Base-by-base conservation (phyloP, 176 grass and related monocot species). In the Urochloa ruziziensis region DNA sequence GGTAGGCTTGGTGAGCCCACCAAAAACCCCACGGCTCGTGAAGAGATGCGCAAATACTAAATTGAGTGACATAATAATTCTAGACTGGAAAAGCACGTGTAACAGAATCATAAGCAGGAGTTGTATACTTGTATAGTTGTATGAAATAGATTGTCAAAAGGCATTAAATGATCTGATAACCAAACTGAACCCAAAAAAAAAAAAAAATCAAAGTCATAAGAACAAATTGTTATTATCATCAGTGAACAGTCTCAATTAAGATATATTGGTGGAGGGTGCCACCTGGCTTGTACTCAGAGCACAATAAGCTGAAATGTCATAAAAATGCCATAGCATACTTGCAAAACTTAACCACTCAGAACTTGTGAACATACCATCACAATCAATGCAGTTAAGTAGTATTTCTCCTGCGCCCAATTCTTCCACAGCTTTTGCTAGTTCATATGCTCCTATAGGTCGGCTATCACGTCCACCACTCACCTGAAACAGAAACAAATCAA, bases 301-400 rank as follows among this genome's bases (percentile, higher is more conserved):
- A 79, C 32, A 62, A 47, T 40, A 67, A 82, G 71, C 57, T 62
- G 37, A 57, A 19, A 80, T 54, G 40, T 14, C 42, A 7, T 40
- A 72, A 36, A 18, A 42, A 86, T 37, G 46, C 17, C 27, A 37
- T 35, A 58, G 54, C 48, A n/a, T 77, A 62, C 61, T 40, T 32
- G 56, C 21, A 82, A 70, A 79, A 58, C 63, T 28, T 79, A 74
- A 74, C 12, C 8, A 19, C 59, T 84, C 61, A 36, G 66, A 53
- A 77, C 17, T 65, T 62, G 30, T 49, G 52, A 87, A 76, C 67
- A 78, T 95, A 99, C 93, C 96, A 78, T 99, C 93, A 94, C 96
- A 99, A 87, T 96, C 96, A 61, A 99, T 94, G 87, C 96, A 96
- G 57, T 99, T 96, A 21, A 99, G 88, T 64, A 99, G 89, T 88